These are phyloP conservation scores for Verticillium nubilum DNA, from an alignment of 2,329 filamentous ascomycete species.

Conservation along the genomic window DNA sequence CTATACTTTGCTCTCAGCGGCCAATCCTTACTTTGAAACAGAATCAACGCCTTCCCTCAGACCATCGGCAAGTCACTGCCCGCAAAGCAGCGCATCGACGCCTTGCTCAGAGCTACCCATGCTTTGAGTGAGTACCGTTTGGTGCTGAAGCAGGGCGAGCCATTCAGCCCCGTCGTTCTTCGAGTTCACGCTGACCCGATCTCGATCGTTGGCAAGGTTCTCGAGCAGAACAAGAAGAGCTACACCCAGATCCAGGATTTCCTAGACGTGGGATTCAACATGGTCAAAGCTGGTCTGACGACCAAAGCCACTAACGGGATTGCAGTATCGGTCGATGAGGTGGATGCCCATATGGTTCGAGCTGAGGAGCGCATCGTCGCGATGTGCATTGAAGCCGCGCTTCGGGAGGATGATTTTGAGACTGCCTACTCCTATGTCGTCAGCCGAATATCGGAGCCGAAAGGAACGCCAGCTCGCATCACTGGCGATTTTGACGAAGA, in stretches of 20 bases:
- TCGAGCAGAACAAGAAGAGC: constrained; percentile 69
- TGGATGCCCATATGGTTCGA: neutral
- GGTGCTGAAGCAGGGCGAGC: constrained; percentile 72
- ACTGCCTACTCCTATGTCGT: constrained; percentile 82
- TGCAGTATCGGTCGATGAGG: neutral
- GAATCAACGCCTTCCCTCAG: constrained; percentile 58
- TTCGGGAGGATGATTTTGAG: constrained; percentile 75
- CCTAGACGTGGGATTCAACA: constrained; percentile 60
- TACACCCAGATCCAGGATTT: constrained; percentile 74
- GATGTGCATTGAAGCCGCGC: constrained; percentile 74
- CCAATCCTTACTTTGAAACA: constrained; percentile 24
- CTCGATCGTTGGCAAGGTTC: constrained; percentile 63
- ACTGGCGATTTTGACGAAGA: constrained; percentile 38
- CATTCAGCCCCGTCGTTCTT: constrained; percentile 72
- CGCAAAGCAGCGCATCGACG: constrained; percentile 50
- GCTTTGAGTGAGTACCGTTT: constrained; percentile 70
- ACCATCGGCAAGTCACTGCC: constrained; percentile 48
- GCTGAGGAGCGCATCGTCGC: constrained; percentile 65
- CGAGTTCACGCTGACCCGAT: constrained; percentile 73
- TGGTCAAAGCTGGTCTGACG: constrained; percentile 56
- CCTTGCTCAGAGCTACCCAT: constrained; percentile 68
- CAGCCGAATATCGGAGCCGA: constrained; percentile 49
- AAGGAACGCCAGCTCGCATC: neutral
- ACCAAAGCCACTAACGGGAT: constrained; percentile 14
- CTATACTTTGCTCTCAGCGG: neutral